A percentile compares a stretch with the other conserved stretches of the same genome.
These are phyloP conservation scores for Cephaloascus albidus DNA, from an alignment of 805 yeast species.

Conservation along the genomic window DNA sequence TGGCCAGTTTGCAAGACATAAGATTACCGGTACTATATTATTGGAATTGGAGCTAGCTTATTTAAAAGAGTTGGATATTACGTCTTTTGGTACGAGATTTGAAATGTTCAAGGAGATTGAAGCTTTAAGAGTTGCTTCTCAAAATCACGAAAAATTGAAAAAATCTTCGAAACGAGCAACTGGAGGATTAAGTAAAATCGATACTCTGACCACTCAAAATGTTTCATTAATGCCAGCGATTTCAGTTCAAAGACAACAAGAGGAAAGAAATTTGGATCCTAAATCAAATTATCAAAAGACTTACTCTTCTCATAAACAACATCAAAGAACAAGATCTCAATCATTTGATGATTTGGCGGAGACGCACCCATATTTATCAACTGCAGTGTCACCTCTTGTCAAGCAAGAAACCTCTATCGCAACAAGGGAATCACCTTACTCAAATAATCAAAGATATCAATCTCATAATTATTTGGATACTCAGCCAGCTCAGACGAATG, in stretches of 20 bases:
- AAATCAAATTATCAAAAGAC: constrained; percentile 4
- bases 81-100: constrained; percentile 91
- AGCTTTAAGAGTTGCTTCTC: constrained; percentile 30
- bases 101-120: constrained; percentile 88
- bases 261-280: constrained; percentile 5
- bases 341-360: constrained; percentile 33
- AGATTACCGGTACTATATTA: constrained; percentile 79
- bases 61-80: constrained; percentile 84
- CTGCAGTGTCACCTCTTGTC: background rate
- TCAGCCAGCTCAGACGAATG: constrained; percentile 2
- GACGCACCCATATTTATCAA: background rate
- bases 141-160: background rate
- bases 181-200: background rate
- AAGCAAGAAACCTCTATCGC: constrained; percentile 1
- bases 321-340: constrained; percentile 40
- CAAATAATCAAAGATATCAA: background rate
- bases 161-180: background rate
- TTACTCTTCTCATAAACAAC: too few relatives aligned
- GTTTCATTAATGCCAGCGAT: constrained; percentile 2
- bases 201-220: background rate
- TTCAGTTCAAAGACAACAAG: background rate
- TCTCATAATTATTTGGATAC: background rate
- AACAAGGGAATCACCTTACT: background rate
- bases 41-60: constrained; percentile 79
- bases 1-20: constrained; percentile 75